These are phyloP conservation scores for Clarireedia monteithiana DNA, from an alignment of 2,329 filamentous ascomycete species.

Conservation along the genomic window DNA sequence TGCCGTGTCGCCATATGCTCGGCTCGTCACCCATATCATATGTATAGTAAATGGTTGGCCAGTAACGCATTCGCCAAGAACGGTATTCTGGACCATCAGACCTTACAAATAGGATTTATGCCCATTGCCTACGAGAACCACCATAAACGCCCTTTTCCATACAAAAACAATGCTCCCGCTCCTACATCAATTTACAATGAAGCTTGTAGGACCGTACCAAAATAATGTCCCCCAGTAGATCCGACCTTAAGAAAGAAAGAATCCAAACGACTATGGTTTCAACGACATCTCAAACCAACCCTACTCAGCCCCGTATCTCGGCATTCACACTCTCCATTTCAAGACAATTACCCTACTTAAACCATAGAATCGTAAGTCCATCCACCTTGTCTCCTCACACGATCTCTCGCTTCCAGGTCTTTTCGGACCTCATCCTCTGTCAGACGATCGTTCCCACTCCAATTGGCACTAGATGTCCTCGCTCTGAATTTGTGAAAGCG, in stretches of 20 bases:
- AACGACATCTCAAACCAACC: too few species aligned
- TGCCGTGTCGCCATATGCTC: too few species aligned
- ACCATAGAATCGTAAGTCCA: slow-evolving; percentile 57
- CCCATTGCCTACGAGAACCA: too few species aligned
- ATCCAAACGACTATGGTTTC: not conserved
- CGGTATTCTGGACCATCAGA: too few species aligned
- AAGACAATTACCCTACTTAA: slow-evolving; percentile 10
- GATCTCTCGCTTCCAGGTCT: slow-evolving; percentile 72
- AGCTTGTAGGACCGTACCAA: not conserved
- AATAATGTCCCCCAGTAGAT: not conserved
- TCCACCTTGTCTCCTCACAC: slow-evolving; percentile 72
- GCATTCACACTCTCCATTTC: too few species aligned
- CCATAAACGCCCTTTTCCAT: not conserved
- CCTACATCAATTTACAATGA: not conserved
- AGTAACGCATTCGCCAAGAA: too few species aligned
- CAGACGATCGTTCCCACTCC: slow-evolving; percentile 73
- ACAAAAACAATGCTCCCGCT: not conserved
- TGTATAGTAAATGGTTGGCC: too few species aligned
- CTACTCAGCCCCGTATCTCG: not conserved
- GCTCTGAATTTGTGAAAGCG: slow-evolving; percentile 80
- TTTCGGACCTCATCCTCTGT: slow-evolving; percentile 81
- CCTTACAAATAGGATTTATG: too few species aligned
- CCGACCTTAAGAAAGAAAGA: not conserved
- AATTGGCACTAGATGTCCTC: slow-evolving; percentile 90
- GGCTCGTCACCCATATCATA: too few species aligned